phyloP scores from a whole-genome alignment of 129 eudicot species.

The Deinandra increscens region DNA sequence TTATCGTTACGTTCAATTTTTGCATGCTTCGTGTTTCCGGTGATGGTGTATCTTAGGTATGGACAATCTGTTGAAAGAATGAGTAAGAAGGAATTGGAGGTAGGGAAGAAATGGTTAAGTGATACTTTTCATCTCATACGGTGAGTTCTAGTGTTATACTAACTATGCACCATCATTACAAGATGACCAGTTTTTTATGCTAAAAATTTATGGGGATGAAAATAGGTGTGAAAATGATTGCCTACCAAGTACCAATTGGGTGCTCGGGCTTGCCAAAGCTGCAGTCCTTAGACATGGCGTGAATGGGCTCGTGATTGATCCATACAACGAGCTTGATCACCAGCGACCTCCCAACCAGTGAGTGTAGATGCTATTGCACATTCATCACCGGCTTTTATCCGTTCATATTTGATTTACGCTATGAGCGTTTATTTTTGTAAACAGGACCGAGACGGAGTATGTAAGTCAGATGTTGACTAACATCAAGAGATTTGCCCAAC shows the following conservation, averaged over 20 bases:
- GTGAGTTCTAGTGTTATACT: slow-evolving; percentile 38
- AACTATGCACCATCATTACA: slow-evolving; percentile 1
- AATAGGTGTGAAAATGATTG: slow-evolving; percentile 87
- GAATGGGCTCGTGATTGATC: slow-evolving; percentile 94
- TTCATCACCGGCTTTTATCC: background rate
- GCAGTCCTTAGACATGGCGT: slow-evolving; percentile 95
- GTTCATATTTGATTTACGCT: background rate
- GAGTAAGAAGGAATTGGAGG: slow-evolving; percentile 66
- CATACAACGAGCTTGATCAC: slow-evolving; percentile 98
- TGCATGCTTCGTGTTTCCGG: background rate
- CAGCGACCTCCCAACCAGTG: slow-evolving; percentile 76
- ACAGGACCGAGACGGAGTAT: slow-evolving; percentile 97
- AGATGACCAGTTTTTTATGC: slow-evolving; percentile 4
- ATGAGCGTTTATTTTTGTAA: background rate
- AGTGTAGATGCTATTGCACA: slow-evolving; percentile 33
- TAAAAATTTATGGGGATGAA: slow-evolving; percentile 15
- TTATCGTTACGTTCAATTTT: background rate
- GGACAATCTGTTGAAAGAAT: slow-evolving; percentile 69
- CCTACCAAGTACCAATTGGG: slow-evolving; percentile 88
- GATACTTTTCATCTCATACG: slow-evolving; percentile 83
- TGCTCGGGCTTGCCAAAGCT: slow-evolving; percentile 74
- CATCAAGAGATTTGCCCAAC: slow-evolving; percentile 92
- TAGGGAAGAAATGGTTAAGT: slow-evolving; percentile 81
- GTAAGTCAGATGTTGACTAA: slow-evolving; percentile 93
- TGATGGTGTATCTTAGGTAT: slow-evolving; percentile 43